These are phyloP conservation scores for Porcisia deanei DNA, from an alignment of 208 protist genomes.

Conservation along the genomic window DNA sequence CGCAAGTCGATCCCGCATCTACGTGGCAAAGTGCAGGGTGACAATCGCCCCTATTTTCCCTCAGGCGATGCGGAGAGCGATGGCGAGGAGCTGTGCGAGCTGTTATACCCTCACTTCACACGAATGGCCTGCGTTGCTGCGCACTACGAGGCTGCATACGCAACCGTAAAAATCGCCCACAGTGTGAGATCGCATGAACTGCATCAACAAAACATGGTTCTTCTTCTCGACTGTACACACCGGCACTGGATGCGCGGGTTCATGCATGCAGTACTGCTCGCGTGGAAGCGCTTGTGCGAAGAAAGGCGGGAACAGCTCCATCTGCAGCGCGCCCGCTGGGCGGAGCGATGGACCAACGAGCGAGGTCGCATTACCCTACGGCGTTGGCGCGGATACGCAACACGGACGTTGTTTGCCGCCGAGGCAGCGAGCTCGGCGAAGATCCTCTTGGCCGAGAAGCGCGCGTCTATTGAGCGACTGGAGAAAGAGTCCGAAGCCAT, in stretches of 20 bases:
- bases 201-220: constrained; percentile 55
- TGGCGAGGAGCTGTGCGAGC: constrained; percentile 8
- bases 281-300: constrained; percentile 52
- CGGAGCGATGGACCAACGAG: constrained; percentile 51
- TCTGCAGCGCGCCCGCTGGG: constrained; percentile 66
- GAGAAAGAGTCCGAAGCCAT: constrained; percentile 45
- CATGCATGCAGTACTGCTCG: constrained; percentile 54
- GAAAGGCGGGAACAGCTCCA: constrained; percentile 55
- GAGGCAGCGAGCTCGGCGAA: constrained; percentile 44
- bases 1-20: not conserved
- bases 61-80: not conserved
- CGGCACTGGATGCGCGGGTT: constrained; percentile 59
- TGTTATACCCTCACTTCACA: constrained; percentile 52
- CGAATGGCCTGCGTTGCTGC: constrained; percentile 78
- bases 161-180: constrained; percentile 49
- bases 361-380: constrained; percentile 43
- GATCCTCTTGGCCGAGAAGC: constrained; percentile 39
- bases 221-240: constrained; percentile 56
- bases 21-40: not conserved
- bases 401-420: constrained; percentile 38
- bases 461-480: constrained; percentile 34
- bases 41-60: not conserved
- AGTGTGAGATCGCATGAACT: constrained; percentile 43
- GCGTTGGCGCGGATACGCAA: constrained; percentile 63
- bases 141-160: constrained; percentile 53